Evolutionary conservation across 2,329 filamentous ascomycete genomes (phyloP), one percentile per base, ranked within the genome.

Genomic region (Escovopsis weberi): DNA sequence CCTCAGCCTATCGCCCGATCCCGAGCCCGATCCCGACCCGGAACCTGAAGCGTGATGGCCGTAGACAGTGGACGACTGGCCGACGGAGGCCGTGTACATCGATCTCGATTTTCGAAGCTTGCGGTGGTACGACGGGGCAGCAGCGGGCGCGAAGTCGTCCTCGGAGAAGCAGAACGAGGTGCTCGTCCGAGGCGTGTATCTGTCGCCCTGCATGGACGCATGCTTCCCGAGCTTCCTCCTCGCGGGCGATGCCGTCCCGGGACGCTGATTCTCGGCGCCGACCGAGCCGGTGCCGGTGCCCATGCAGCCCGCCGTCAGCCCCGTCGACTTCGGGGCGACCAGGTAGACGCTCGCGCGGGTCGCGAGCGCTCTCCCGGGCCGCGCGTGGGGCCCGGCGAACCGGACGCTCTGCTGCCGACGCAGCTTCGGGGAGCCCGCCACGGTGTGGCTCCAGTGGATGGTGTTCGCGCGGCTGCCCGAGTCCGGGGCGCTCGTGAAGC

Each of bases 71-170:
- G 32, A 33, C 5, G 41, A 39, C 15, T 40, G 35, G 8, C 42
- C 42, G 10, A 54, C 48, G 2, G 60, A 59, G 2, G 59, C 55
- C 10, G 60, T 57, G 46, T 72, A 65, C 69, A 76, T 70, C 0
- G 75, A 78, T 45, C 62, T 69, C 1, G 74, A 74, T 50, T 69
- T 74, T 37, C 71, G 70, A 36, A 78, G 55, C 26, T 61, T 66
- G 38, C 66, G 63, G 48, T 66, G 70, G 0, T 23, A 23, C 23
- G 70, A 70, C 2, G 65, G 67, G 12, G 67, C 64, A 28, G 67
- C 64, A 28, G 61, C 60, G 3, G 70, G 71, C 2, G 61, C 63
- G 30, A 66, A 54, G 41, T 70, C 64, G 44, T 74, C 68, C 44
- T 72, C 66, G 1, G 61, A 62, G 4, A 63, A 67, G 51, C 68